Conservation (phyloP, 805 yeast genomes). For the Teunomyces pallodes region DNA sequence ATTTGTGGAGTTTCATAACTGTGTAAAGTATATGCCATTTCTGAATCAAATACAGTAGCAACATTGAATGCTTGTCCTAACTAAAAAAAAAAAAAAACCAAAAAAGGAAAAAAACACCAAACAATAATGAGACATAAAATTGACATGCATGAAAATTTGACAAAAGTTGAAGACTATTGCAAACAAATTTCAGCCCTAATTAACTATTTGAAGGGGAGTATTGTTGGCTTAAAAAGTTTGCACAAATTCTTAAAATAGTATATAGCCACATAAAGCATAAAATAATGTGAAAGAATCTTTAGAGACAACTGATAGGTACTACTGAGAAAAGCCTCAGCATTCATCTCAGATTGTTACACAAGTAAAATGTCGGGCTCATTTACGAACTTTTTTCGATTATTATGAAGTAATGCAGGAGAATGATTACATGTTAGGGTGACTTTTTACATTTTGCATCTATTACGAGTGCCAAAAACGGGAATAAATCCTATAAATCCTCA, state of each 20-base stretch:
- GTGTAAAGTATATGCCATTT: not conserved
- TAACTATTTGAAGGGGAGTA: too few species aligned
- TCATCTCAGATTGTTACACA: not conserved
- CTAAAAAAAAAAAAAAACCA: too few species aligned
- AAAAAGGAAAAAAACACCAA: too few species aligned
- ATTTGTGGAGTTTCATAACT: not conserved
- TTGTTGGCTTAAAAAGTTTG: too few species aligned
- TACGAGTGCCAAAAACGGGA: not conserved
- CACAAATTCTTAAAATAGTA: too few species aligned
- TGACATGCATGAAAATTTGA: too few species aligned
- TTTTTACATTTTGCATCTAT: not conserved
- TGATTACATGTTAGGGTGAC: not conserved
- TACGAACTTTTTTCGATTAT: not conserved
- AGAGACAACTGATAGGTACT: not conserved
- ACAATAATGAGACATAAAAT: too few species aligned
- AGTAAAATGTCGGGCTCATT: not conserved
- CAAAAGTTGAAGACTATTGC: too few species aligned
- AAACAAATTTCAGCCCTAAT: too few species aligned
- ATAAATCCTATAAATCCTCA: not conserved
- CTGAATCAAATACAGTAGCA: not conserved
- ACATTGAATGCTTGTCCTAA: too few species aligned
- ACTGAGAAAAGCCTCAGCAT: not conserved
- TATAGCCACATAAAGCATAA: too few species aligned
- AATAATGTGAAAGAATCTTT: too few species aligned
- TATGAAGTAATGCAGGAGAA: not conserved